Base-by-base conservation (phyloP, 306 rosid species). In the Begonia masoniana region DNA sequence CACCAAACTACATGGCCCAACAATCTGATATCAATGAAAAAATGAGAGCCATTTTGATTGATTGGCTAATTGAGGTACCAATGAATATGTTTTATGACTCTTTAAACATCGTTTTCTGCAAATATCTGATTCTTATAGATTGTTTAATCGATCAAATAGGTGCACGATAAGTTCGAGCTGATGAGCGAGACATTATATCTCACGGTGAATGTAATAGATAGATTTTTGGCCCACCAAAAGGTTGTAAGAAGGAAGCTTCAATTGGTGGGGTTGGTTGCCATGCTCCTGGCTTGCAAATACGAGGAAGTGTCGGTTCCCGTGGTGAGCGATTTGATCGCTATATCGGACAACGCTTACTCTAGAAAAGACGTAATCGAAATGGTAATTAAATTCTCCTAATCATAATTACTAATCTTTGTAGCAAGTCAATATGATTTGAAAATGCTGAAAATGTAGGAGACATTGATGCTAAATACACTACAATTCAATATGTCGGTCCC, bases 271-370 rank as follows among this genome's bases (percentile, higher is more conserved):
- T 61, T 92, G 71, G 99, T 92, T 63, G 94, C 96, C 36, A 81
- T 92, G 99, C 99, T 92, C 47, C 70, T 92, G 67, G 99, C 99
- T 15, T 92, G 99, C 82, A 92, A 92, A 53, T 92, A 92, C 52
- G 99, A 92, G 65, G 99, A 92, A 55, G 99, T 86, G 65, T 83
- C 96, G 6, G 95, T 83, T 15, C 99, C 99, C 35, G 71, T 86
- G 17, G 93, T 92, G 0, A 84, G 83, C 10, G 99, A 92, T 79
- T 65, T 92, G 41, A 82, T 92, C 57, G 86, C 83, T 17, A 86
- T 92, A 67, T 86, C 96, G 13, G 99, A 92, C 56, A 81, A 71
- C 70, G 99, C 99, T 62, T 92, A 92, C 70, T 58, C 85, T 42
- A 69, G 81, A 63, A 65, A 72, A 45, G 95, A 92, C 65, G 84